Base-by-base conservation (phyloP, 805 yeast species). In the Priceomyces medius region DNA sequence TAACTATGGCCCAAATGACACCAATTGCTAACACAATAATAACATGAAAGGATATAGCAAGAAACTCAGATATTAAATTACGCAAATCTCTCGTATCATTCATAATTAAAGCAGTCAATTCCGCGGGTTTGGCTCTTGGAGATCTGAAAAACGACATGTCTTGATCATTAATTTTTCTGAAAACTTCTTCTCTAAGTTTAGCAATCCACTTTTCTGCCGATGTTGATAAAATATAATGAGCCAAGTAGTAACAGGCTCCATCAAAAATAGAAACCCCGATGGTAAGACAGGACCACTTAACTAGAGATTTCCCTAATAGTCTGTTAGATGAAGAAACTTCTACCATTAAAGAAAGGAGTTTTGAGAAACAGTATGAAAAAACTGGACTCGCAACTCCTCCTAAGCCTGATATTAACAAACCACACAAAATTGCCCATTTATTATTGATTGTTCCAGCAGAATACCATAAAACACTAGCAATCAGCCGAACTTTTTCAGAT, bases 21-120 rank as follows among this genome's bases (percentile, higher is more conserved):
- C 97, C 95, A 20, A 80, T 61, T 0, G 68, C 28, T 0, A 84
- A 65, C 36, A 88, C 71, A 0, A 80, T 65, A 2, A 76, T 37
- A 29, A 86, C 72, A 8, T 83, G 76, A 1, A 79, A 50, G 0
- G 79, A 32, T 0, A 82, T 73, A 7, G 81, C 68, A 21, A 87
- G 55, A 47, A 84, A 81, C 32, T 80, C 80, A 0, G 87, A 71
- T 1, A 87, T 73, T 27, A 90, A 61, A 0, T 70, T 61, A 45
- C 96, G 72, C 44, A 87, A 62, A 52, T 88, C 96, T 51, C 96
- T 79, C 0, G 87, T 61, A 56, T 93, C 97, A 55, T 87, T 88
- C 73, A 90, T 67, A 2, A 91, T 49, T 13, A 90, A 66, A 0
- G 95, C 79, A 16, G 83, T 72, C 10, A 85, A 50, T 48, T 76